Evolutionary conservation across 306 rosid genomes (phyloP).

Genomic region (Bauhinia variegata): DNA sequence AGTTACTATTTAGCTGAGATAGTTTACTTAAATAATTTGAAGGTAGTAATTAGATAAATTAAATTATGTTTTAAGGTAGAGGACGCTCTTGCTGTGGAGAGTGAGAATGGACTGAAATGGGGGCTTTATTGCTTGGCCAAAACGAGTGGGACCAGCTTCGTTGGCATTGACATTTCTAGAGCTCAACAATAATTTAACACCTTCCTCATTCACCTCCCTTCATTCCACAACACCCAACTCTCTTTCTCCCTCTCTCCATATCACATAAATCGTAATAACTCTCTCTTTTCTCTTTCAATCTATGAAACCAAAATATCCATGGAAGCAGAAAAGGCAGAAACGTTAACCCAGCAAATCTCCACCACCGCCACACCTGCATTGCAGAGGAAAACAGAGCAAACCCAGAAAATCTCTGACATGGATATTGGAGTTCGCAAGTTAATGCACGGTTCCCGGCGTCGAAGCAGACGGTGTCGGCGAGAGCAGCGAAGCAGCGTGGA

Average conservation of each 20-base stretch:
- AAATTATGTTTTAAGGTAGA: too few species aligned
- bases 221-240: neutral
- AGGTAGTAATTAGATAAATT: too few species aligned
- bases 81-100: too few species aligned
- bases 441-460: constrained; percentile 29
- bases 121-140: too few species aligned
- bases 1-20: too few species aligned
- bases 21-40: too few species aligned
- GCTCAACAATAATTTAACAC: constrained; percentile 63
- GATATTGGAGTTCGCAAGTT: constrained; percentile 38
- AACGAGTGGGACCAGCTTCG: constrained; percentile 76
- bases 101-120: too few species aligned
- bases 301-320: too few species aligned
- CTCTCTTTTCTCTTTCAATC: too few species aligned
- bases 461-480: constrained; percentile 23
- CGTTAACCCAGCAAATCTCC: neutral
- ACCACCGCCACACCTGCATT: constrained; percentile 38
- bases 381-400: constrained; percentile 39
- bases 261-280: too few species aligned
- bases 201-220: neutral
- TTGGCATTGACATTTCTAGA: constrained; percentile 92
- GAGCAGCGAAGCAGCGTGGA: neutral
- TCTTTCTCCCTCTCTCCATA: too few species aligned
- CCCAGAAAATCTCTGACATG: too few species aligned
- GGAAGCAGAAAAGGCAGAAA: constrained; percentile 36